Percentiles rank a stretch among this genome's conserved stretches.
Conservation (phyloP, 495 filamentous ascomycete genomes). For the Aspergillus affinis region DNA sequence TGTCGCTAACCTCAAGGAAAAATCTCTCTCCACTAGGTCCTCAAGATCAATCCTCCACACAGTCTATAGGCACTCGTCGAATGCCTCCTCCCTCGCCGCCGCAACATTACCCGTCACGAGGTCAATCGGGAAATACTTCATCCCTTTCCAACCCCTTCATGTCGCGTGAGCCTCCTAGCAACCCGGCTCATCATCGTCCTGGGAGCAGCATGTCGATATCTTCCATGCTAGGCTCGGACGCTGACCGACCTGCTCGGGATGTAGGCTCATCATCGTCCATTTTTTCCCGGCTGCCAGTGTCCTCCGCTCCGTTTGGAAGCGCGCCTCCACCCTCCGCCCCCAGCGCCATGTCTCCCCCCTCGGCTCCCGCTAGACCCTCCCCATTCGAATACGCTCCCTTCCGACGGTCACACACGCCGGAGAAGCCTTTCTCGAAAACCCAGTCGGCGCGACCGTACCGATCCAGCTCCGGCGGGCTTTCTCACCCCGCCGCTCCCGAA, state of each 20-base stretch:
- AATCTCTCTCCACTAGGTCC: constrained; percentile 21
- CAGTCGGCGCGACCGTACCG: constrained; percentile 39
- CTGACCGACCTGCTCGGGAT: constrained; percentile 63
- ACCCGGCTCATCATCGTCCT: constrained; percentile 51
- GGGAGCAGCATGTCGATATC: constrained; percentile 95
- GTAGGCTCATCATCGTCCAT: constrained; percentile 48
- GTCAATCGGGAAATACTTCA: constrained; percentile 41
- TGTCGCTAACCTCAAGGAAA: constrained; percentile 13
- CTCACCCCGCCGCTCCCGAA: constrained; percentile 31
- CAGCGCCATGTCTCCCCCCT: constrained; percentile 48
- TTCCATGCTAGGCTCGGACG: constrained; percentile 71
- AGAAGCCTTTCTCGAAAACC: constrained; percentile 48
- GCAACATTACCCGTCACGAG: constrained; percentile 48
- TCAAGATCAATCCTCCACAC: constrained; percentile 43
- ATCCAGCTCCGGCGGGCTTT: constrained; percentile 44
- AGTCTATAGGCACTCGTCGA: constrained; percentile 50
- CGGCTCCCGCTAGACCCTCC: constrained; percentile 41
- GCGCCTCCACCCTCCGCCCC: constrained; percentile 33
- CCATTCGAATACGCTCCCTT: constrained; percentile 60
- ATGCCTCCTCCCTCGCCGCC: constrained; percentile 64
- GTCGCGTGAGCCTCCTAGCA: constrained; percentile 52
- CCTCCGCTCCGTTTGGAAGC: constrained; percentile 43
- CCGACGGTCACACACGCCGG: constrained; percentile 73
- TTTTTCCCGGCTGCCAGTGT: constrained; percentile 52
- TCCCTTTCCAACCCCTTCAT: constrained; percentile 46